Conservation (phyloP, 352 stramenopile species). For the Phytophthora citrophthora region DNA sequence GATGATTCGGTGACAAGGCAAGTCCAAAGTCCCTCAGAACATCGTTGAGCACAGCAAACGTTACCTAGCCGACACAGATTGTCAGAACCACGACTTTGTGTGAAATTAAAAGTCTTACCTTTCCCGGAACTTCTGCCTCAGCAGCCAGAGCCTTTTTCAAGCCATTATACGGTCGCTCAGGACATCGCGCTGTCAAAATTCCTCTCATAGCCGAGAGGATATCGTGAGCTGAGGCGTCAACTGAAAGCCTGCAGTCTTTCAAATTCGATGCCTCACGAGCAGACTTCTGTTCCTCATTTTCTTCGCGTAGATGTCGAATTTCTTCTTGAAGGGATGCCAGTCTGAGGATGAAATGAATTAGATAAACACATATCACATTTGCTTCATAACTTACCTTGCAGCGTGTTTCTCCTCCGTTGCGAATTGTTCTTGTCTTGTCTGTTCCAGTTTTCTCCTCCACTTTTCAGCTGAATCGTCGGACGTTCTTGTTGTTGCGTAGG, state of each 20-base stretch:
- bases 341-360: conserved; percentile 13
- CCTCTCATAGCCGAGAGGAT: conserved; percentile 75
- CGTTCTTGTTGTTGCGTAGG: conserved; percentile 14
- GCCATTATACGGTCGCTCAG: conserved; percentile 74
- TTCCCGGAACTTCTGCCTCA: conserved; percentile 72
- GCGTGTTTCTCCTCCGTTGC: conserved; percentile 46
- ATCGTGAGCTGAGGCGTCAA: conserved; percentile 59
- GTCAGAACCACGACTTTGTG: background rate
- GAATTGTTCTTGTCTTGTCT: conserved; percentile 55
- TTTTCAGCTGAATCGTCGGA: conserved; percentile 40
- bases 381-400: conserved; percentile 31
- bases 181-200: conserved; percentile 61
- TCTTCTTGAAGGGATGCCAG: conserved; percentile 36
- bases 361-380: background rate
- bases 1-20: conserved; percentile 42
- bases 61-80: conserved; percentile 40
- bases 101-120: conserved; percentile 36
- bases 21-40: conserved; percentile 76
- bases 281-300: conserved; percentile 34
- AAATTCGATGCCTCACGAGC: conserved; percentile 44
- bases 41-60: conserved; percentile 73
- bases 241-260: conserved; percentile 54
- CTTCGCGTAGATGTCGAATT: conserved; percentile 25
- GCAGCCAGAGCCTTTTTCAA: conserved; percentile 81
- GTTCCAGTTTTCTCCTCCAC: conserved; percentile 69